Evolutionary conservation across 352 stramenopile genomes (phyloP).

Genomic region (Phytophthora aleatoria): DNA sequence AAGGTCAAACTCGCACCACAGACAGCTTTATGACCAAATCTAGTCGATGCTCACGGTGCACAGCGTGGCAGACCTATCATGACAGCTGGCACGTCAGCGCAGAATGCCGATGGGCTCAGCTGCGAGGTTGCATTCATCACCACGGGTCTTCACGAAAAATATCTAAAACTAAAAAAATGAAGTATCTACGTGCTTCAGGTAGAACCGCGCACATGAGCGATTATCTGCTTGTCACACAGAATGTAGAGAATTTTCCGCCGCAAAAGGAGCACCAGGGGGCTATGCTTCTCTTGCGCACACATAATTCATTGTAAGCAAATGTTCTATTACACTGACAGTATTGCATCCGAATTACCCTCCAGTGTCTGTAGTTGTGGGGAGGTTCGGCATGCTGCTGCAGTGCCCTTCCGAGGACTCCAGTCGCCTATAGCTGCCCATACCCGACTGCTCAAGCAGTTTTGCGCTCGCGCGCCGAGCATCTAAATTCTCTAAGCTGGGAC

Average conservation of each 20-base stretch:
- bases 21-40: background rate
- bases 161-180: background rate
- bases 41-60: constrained; percentile 4
- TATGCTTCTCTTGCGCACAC: too few species aligned
- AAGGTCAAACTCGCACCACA: background rate
- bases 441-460: constrained; percentile 30
- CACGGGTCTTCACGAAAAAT: background rate
- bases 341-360: background rate
- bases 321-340: background rate
- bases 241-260: too few species aligned
- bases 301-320: background rate
- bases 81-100: constrained; percentile 13
- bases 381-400: constrained; percentile 24
- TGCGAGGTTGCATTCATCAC: background rate
- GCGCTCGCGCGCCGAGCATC: constrained; percentile 20
- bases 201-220: too few species aligned
- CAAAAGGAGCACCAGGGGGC: too few species aligned
- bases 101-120: constrained; percentile 19
- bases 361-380: constrained; percentile 6
- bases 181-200: too few species aligned
- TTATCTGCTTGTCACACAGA: background rate
- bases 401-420: constrained; percentile 1
- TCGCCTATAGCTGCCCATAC: constrained; percentile 29
- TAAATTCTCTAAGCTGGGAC: constrained; percentile 19
- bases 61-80: constrained; percentile 6